Conservation (phyloP, 441 rosid species). For the Croton setiger region DNA sequence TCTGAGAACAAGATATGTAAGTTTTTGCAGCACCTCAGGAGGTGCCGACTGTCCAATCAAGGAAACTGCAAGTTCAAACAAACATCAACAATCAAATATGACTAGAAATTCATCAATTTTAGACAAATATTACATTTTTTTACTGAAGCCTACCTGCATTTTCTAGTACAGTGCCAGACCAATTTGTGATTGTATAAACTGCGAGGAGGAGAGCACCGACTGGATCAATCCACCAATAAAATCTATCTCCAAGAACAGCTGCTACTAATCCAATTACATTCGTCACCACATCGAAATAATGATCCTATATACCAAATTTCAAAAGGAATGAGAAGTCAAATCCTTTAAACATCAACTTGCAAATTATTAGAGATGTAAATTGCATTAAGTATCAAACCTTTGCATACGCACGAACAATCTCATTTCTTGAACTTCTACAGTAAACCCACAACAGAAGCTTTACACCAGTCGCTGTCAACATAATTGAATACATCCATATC, state of each 20-base stretch:
- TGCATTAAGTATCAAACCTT: slow-evolving; percentile 40
- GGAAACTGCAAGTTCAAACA: slow-evolving; percentile 42
- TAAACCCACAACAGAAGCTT: slow-evolving; percentile 81
- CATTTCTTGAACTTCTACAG: slow-evolving; percentile 65
- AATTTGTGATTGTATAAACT: slow-evolving; percentile 64
- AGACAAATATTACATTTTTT: not conserved
- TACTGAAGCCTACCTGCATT: slow-evolving; percentile 49
- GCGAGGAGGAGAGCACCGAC: slow-evolving; percentile 73
- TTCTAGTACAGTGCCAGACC: slow-evolving; percentile 85
- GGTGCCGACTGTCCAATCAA: slow-evolving; percentile 76
- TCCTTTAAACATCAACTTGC: no score
- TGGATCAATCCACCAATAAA: slow-evolving; percentile 85
- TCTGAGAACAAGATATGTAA: slow-evolving; percentile 58
- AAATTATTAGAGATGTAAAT: not conserved
- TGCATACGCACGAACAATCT: slow-evolving; percentile 88
- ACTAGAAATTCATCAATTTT: not conserved
- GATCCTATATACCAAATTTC: slow-evolving; percentile 45
- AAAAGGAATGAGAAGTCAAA: not conserved
- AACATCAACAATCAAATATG: not conserved
- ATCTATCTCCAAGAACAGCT: slow-evolving; percentile 69
- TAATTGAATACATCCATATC: slow-evolving; percentile 63
- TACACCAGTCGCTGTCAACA: slow-evolving; percentile 64
- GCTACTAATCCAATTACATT: slow-evolving; percentile 74
- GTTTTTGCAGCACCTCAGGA: slow-evolving; percentile 65
- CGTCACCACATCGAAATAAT: slow-evolving; percentile 75